These are phyloP conservation scores for Cinnamomum chago DNA, from an alignment of 164 flowering plant genomes.

Conservation along the genomic window DNA sequence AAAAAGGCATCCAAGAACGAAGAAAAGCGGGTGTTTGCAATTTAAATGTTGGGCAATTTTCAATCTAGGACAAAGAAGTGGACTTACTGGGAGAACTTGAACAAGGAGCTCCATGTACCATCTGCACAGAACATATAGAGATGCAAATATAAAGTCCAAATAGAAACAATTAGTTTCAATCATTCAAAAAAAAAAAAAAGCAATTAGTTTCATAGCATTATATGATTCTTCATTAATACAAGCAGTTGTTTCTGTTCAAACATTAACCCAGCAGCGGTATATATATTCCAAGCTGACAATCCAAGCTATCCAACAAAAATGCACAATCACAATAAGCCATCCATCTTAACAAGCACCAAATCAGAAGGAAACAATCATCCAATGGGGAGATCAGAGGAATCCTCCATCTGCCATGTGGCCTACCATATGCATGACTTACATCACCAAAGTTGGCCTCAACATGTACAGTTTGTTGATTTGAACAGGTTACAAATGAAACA, in stretches of 20 bases:
- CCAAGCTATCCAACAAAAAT: not conserved
- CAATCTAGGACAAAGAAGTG: not conserved
- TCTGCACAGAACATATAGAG: slow-evolving; percentile 30
- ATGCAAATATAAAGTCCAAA: not conserved
- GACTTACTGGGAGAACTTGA: slow-evolving; percentile 40
- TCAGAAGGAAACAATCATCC: not conserved
- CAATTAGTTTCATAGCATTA: not conserved
- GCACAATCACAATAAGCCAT: not conserved
- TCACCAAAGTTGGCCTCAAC: not conserved
- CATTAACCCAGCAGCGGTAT: not conserved
- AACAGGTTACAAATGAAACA: not conserved
- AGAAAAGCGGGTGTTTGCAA: not conserved
- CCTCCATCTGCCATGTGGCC: not conserved
- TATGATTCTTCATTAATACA: not conserved
- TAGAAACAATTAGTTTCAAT: not conserved
- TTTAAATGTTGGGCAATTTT: not conserved
- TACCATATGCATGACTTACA: not conserved
- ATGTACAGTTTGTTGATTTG: not conserved
- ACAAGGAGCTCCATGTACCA: slow-evolving; percentile 24
- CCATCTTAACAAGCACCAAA: not conserved
- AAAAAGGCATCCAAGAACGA: not conserved
- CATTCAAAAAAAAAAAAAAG: not conserved
- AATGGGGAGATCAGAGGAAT: not conserved
- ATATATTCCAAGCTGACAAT: not conserved
- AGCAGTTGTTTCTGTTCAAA: not conserved